Evolutionary conservation across 2,329 filamentous ascomycete species (phyloP), one percentile per base, ranked within the genome.

Genomic region (Cladophialophora exuberans): DNA sequence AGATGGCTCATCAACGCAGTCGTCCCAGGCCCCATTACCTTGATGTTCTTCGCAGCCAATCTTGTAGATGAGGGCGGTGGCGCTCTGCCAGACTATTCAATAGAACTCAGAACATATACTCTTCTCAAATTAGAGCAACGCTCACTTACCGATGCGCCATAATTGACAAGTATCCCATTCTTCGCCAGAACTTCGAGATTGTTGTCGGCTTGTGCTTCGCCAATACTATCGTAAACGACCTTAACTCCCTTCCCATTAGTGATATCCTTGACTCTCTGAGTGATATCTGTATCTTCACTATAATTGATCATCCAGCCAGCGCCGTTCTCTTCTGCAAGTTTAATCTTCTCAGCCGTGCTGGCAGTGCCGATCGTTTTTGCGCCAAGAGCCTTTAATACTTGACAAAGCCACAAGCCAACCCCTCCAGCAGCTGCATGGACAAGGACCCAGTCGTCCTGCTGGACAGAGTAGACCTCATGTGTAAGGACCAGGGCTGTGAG

Each of bases 381-480:
- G 1, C 90, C 90, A 1, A 91, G 77, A 0, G 80, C 76, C 62
- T 81, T 82, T 30, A 96, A 75, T 62, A 96, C 74, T 77, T 95
- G 90, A 23, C 44, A 46, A 22, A 96, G 79, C 72, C 88, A 82
- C 38, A 87, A 75, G 0, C 89, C 89, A 0, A 90, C 89, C 13
- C 91, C 91, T 13, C 91, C 91, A 0, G 90, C 90, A 0, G 91
- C 91, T 0, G 91, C 91, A 64, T 94, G 90, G 13, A 96, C 84
- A 2, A 96, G 82, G 0, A 90, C 80, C 85, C 88, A 94, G 63
- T 95, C 89, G 1, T 86, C 89, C 62, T 83, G 79, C 69, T 90
- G 78, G 5, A 93, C 89, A 1, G 77, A 66, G 61, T 87, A 79
- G 3, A 88, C 83, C 69, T 96, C 90, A 53, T 86, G 83, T 56